phyloP scores from a whole-genome alignment of 2,329 filamentous ascomycete genomes.

The Phialocephala sp. region DNA sequence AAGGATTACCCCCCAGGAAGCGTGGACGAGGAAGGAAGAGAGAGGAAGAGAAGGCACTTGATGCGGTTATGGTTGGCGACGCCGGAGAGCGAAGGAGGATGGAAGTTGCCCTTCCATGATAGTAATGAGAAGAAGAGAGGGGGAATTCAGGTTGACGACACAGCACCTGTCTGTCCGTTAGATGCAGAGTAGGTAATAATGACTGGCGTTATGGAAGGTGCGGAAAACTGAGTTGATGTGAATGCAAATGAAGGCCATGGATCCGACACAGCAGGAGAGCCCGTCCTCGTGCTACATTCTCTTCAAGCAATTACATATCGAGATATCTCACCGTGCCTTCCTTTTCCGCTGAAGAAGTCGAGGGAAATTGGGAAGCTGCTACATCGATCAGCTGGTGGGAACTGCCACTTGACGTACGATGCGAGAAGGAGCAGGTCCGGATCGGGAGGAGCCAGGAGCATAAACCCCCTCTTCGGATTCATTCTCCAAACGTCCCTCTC shows the following conservation, averaged over 20 bases:
- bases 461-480: too few species aligned
- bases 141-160: slow-evolving; percentile 86
- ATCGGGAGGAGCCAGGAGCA: too few species aligned
- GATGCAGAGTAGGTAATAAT: slow-evolving; percentile 71
- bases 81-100: slow-evolving; percentile 81
- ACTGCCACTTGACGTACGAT: too few species aligned
- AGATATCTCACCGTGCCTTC: too few species aligned
- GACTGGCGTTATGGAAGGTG: neutral
- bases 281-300: too few species aligned
- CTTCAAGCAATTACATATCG: too few species aligned
- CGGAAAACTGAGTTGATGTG: neutral
- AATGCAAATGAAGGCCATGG: neutral
- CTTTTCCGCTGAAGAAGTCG: too few species aligned
- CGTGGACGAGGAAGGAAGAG: neutral
- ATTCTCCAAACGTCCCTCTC: too few species aligned
- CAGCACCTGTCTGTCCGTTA: slow-evolving; percentile 72
- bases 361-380: too few species aligned
- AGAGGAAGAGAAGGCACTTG: slow-evolving; percentile 72
- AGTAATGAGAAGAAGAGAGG: slow-evolving; percentile 85
- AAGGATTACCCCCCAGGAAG: slow-evolving; percentile 68
- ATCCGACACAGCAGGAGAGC: neutral
- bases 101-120: slow-evolving; percentile 83
- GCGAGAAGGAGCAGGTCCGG: too few species aligned
- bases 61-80: slow-evolving; percentile 85
- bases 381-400: too few species aligned